Conservation (phyloP, 2,329 filamentous ascomycete genomes). For the Cladosporium sp. region DNA sequence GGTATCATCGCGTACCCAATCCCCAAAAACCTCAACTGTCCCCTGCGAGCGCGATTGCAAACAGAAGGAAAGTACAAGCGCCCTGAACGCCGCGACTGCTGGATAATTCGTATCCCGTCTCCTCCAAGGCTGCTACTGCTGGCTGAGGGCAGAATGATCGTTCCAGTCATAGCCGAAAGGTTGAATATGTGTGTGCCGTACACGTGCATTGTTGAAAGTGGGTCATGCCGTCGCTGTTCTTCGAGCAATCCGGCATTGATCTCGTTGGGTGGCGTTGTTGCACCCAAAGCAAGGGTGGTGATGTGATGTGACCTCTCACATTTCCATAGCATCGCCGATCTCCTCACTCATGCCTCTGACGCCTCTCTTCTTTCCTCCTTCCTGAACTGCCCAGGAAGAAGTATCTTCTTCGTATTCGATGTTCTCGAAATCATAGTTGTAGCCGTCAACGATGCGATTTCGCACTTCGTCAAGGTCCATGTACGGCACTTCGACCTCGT, state of each 20-base stretch:
- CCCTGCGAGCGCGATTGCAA: not conserved
- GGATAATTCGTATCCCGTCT: not conserved
- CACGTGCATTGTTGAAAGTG: constrained; percentile 7
- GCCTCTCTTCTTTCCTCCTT: constrained; percentile 6
- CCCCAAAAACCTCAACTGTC: constrained; percentile 4
- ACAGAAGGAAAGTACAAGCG: not conserved
- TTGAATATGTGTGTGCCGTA: not conserved
- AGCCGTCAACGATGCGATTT: constrained; percentile 36
- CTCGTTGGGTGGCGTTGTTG: not conserved
- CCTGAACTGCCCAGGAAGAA: constrained; percentile 12
- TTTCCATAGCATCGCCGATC: constrained; percentile 36
- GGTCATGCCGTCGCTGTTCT: not conserved
- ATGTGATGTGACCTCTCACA: constrained; percentile 21
- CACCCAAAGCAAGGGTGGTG: not conserved
- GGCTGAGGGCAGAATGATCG: not conserved
- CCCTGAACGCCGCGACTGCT: not conserved
- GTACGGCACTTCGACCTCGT: constrained; percentile 37
- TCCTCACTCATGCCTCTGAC: constrained; percentile 36
- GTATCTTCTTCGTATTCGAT: constrained; percentile 18
- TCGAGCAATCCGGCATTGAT: not conserved
- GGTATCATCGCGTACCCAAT: constrained; percentile 12
- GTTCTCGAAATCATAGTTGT: constrained; percentile 25
- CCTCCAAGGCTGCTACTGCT: not conserved
- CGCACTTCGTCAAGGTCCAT: constrained; percentile 39
- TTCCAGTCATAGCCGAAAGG: not conserved